Percentiles rank a stretch among this genome's conserved stretches.
Evolutionary conservation across 768 basidiomycete species (phyloP).

Genomic region (Tulasnella sp.): DNA sequence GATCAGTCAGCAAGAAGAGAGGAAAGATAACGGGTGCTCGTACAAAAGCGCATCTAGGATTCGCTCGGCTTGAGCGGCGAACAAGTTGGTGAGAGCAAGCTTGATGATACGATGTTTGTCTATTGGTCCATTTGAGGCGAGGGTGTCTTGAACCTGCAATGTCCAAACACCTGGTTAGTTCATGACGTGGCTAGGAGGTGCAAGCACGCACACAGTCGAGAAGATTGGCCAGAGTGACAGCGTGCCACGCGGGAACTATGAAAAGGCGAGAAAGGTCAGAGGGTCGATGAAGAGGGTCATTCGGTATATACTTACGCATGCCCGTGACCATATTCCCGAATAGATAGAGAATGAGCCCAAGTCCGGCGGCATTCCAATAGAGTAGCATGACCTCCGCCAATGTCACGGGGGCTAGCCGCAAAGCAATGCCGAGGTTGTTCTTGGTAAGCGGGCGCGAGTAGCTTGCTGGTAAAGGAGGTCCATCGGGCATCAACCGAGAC

Average conservation of each 20-base stretch:
- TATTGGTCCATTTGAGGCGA: conserved; percentile 2
- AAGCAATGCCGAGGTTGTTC: not conserved
- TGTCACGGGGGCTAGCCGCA: conserved; percentile 16
- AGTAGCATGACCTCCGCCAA: conserved; percentile 4
- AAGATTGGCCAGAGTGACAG: conserved; percentile 24
- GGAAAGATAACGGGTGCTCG: not conserved
- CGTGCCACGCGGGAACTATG: conserved; percentile 30
- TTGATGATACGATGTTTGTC: conserved; percentile 13
- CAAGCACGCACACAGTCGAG: conserved; percentile 13
- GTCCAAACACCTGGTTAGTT: not conserved
- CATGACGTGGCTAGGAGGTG: not conserved
- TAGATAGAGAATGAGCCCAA: conserved; percentile 18
- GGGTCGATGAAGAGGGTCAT: too few relatives aligned
- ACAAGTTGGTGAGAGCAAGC: not conserved
- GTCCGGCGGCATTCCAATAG: conserved; percentile 22
- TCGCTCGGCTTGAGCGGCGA: conserved; percentile 11
- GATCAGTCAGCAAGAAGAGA: not conserved
- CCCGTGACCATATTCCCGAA: conserved; percentile 13
- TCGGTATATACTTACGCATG: not conserved
- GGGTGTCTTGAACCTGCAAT: conserved; percentile 15
- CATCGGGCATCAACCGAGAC: conserved; percentile 11
- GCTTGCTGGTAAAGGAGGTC: conserved; percentile 22
- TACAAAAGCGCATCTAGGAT: conserved; percentile 6
- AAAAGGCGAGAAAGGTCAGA: not conserved
- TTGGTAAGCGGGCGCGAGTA: conserved; percentile 1